Conservation (phyloP, 306 rosid species). For the Acmispon strigosus region DNA sequence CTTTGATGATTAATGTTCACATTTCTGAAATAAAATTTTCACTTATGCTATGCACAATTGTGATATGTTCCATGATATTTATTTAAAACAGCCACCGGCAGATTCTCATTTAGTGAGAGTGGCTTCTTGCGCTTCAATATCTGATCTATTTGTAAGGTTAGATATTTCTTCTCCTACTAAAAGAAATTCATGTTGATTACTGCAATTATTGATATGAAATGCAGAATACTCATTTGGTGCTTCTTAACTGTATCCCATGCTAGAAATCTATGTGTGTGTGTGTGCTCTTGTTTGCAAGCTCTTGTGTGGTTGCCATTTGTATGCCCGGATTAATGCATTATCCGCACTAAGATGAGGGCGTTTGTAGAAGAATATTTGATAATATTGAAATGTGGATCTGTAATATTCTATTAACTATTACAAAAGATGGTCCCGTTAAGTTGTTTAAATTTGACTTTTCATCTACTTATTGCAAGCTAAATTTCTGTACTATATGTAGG, state of each 20-base stretch:
- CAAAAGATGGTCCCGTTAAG: neutral
- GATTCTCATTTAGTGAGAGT: constrained; percentile 63
- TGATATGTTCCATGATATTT: constrained; percentile 25
- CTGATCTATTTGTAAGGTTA: constrained; percentile 76
- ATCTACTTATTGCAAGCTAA: neutral
- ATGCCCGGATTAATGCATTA: neutral
- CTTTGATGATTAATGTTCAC: constrained; percentile 1
- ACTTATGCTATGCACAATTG: neutral
- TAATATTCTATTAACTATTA: neutral
- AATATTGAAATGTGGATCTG: neutral
- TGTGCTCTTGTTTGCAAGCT: neutral
- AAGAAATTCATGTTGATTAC: neutral
- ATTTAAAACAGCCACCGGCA: constrained; percentile 38
- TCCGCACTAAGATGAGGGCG: neutral
- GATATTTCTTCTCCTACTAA: constrained; percentile 19
- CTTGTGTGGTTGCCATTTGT: neutral
- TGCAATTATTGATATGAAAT: neutral
- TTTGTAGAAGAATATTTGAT: neutral
- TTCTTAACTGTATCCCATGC: constrained; percentile 8
- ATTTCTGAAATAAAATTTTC: neutral
- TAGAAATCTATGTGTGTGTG: neutral
- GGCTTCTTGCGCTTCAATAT: constrained; percentile 68
- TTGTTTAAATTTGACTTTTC: constrained; percentile 4
- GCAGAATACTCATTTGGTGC: neutral
- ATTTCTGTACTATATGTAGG: neutral